A percentile compares a stretch with the other conserved stretches of the same genome.
phyloP scores from a whole-genome alignment of 2,329 filamentous ascomycete species.

The Pyrenophora seminiperda region DNA sequence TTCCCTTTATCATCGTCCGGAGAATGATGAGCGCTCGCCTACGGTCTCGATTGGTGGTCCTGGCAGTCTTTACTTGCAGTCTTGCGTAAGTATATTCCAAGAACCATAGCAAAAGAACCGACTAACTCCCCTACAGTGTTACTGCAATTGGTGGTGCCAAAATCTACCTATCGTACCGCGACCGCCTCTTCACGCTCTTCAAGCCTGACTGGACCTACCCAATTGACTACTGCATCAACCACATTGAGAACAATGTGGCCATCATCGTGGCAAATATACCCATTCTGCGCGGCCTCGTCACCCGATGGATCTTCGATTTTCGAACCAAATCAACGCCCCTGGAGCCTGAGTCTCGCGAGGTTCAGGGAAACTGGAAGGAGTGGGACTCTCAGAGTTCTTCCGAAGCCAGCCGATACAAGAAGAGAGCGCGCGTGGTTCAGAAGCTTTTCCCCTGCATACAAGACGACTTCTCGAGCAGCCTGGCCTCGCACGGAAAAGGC shows the following conservation, averaged over 20 bases:
- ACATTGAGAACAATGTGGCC: constrained; percentile 50
- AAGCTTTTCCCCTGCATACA: constrained; percentile 46
- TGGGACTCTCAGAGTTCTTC: constrained; percentile 27
- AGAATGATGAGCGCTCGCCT: constrained; percentile 49
- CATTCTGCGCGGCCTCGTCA: constrained; percentile 49
- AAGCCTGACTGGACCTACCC: constrained; percentile 50
- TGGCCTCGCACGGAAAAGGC: constrained; percentile 31
- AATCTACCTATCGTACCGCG: constrained; percentile 49
- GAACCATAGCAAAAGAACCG: neutral
- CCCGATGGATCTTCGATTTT: constrained; percentile 49
- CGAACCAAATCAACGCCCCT: constrained; percentile 40
- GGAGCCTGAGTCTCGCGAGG: constrained; percentile 38
- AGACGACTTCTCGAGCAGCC: constrained; percentile 44
- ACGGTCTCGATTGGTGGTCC: constrained; percentile 46
- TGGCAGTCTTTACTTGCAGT: constrained; percentile 49
- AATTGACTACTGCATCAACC: constrained; percentile 50
- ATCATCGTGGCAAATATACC: constrained; percentile 51
- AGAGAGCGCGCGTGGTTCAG: constrained; percentile 28
- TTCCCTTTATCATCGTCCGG: constrained; percentile 49
- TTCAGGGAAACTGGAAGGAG: constrained; percentile 37
- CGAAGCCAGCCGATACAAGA: constrained; percentile 30
- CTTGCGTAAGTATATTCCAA: constrained; percentile 38
- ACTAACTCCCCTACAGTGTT: constrained; percentile 33
- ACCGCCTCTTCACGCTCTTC: constrained; percentile 45
- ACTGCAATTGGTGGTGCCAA: constrained; percentile 49